These are phyloP conservation scores for Cercospora janseana DNA, from an alignment of 2,329 filamentous ascomycete genomes.

Conservation along the genomic window DNA sequence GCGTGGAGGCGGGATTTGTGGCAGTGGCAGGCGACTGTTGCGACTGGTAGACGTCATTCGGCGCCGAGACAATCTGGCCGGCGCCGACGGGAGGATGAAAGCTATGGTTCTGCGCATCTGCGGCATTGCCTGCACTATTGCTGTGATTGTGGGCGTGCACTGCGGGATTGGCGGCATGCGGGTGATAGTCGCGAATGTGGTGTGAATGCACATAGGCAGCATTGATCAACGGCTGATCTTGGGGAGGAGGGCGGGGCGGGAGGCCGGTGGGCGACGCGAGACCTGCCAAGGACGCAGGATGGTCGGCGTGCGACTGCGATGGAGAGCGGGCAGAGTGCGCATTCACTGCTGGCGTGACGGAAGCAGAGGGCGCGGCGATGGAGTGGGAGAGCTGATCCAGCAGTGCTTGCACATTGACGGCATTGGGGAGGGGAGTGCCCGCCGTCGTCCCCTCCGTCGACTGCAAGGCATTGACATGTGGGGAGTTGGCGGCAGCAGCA, in stretches of 20 bases:
- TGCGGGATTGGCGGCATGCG: conserved; percentile 44
- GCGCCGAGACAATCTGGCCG: conserved; percentile 3
- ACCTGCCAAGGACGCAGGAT: conserved; percentile 34
- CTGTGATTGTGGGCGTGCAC: conserved; percentile 34
- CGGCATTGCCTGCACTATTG: conserved; percentile 30
- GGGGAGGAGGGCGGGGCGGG: conserved; percentile 50
- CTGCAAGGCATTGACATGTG: conserved; percentile 22
- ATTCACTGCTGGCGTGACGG: conserved; percentile 30
- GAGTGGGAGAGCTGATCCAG: conserved; percentile 44
- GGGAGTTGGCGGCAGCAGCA: conserved; percentile 16
- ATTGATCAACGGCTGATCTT: conserved; percentile 50
- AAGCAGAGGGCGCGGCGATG: conserved; percentile 31
- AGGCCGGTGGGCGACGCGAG: conserved; percentile 43
- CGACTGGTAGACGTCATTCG: conserved; percentile 6
- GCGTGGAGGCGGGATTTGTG: not conserved
- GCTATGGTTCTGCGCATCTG: conserved; percentile 20
- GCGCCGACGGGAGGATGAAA: conserved; percentile 21
- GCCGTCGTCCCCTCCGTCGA: conserved; percentile 26
- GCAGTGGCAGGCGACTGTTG: conserved; percentile 12
- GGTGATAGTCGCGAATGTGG: conserved; percentile 52
- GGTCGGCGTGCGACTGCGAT: conserved; percentile 28
- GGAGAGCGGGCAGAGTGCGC: conserved; percentile 31
- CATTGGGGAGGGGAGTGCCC: conserved; percentile 26
- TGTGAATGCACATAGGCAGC: conserved; percentile 49
- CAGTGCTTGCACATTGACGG: conserved; percentile 48